Evolutionary conservation across 2,329 filamentous ascomycete genomes (phyloP).

Genomic region (Apiospora sp.): DNA sequence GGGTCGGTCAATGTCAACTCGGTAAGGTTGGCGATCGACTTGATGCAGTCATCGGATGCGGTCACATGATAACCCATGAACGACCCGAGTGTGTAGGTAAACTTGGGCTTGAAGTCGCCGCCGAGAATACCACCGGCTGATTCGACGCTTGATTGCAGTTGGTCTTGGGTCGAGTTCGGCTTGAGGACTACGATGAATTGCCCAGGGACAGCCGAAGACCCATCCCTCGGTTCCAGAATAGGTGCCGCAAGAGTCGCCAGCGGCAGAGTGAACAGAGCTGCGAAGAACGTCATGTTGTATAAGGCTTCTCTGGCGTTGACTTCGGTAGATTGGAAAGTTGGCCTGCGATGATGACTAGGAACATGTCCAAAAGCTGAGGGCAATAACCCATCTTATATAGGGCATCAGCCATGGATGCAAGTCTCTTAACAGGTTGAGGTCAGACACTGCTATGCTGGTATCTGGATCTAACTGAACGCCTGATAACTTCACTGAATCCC

Average conservation of each 20-base stretch:
- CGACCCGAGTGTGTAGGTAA: slow-evolving; percentile 36
- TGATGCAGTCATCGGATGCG: slow-evolving; percentile 35
- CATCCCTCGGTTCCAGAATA: slow-evolving; percentile 33
- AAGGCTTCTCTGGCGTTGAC: neutral
- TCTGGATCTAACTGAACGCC: neutral
- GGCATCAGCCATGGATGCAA: neutral
- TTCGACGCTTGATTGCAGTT: slow-evolving; percentile 24
- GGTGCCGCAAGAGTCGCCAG: slow-evolving; percentile 37
- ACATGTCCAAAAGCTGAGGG: neutral
- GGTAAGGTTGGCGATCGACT: slow-evolving; percentile 32
- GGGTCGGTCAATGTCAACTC: slow-evolving; percentile 31
- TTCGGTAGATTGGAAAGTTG: neutral
- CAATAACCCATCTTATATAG: neutral
- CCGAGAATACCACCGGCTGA: slow-evolving; percentile 26
- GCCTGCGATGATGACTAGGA: neutral
- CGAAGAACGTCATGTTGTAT: slow-evolving; percentile 36
- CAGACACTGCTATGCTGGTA: neutral
- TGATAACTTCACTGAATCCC: neutral
- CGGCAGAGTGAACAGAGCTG: slow-evolving; percentile 31
- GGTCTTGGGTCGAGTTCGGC: slow-evolving; percentile 31
- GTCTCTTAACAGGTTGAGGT: neutral
- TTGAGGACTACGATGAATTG: slow-evolving; percentile 42
- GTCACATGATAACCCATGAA: slow-evolving; percentile 40
- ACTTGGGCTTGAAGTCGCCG: slow-evolving; percentile 31
- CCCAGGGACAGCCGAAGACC: slow-evolving; percentile 33